Base-by-base conservation (phyloP, 768 basidiomycete genomes). In the Rubroboletus pulcherrimus region DNA sequence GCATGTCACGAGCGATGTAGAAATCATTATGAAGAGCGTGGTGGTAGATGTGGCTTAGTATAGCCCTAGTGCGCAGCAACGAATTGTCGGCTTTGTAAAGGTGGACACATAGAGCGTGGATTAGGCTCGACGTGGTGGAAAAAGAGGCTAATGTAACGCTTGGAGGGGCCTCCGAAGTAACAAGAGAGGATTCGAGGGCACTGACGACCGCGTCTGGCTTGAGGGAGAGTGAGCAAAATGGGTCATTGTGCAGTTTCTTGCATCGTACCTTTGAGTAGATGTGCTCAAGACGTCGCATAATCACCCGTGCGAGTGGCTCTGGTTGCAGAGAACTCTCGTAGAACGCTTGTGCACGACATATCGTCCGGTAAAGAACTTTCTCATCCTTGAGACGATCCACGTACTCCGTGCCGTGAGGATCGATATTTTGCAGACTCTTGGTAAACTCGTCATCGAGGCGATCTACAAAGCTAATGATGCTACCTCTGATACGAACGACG, bases 371-470 rank as follows among this genome's bases (percentile, higher is more conserved):
- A 24, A 99, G 81, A 15, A 87, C 86, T 66, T 93, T 92, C 76
- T 98, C 98, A 68, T 98, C 94, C 74, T 93, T 93, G 54, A 99
- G 77, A 46, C 97, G 83, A 68, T 98, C 97, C 42, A 99, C 89
- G 68, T 99, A 99, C 72, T 99, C 97, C n/a, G 91, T 93, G 2
- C 97, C 94, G 69, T 99, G 97, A 8, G 97, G 96, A 66, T 99
- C 97, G 60, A 97, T 93, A 67, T 98, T 93, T 81, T 98, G 97
- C 34, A 99, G 74, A 65, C 92, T 94, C 67, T 91, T 91, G 42
- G 94, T 98, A 71, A 99, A 99, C 74, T 99, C 97, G 64, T 98
- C 97, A 69, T 98, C 97, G 45, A 99, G 75, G 51, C 95, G 87
- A 71, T 99, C 97, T 45, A 99, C 83, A 63, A 97, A 92, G 67